Evolutionary conservation across 192 early-diverging fungal species (phyloP), one percentile per base, ranked within the genome.

Genomic region (Mortierella alpina): DNA sequence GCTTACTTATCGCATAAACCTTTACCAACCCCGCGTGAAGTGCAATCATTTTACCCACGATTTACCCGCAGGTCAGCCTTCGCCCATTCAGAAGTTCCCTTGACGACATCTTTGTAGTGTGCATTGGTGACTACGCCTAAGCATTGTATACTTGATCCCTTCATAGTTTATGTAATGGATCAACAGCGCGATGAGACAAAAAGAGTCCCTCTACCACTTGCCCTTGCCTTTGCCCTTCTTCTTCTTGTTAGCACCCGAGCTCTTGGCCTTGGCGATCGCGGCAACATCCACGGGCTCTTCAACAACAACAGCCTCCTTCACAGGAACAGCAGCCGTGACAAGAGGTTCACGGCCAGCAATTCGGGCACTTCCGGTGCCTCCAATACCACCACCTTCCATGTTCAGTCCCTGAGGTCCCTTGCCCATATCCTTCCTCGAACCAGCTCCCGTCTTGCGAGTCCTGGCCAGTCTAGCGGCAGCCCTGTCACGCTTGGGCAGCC

Each of bases 301-400:
- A 15, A 54, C 55, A 4, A 54, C 71, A 11, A 66, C 44, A 42
- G 54, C 55, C 48, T 76, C 69, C 51, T 66, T 44, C 6, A 39
- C 68, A 45, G 70, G 53, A 6, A 45, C 60, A 49, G 67, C 66
- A 20, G 44, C 70, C 31, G 74, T 46, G 8, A 53, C 51, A 39
- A 72, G 59, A 39, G 63, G 66, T 39, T 84, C 83, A 58, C 70
- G 56, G 49, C 89, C 88, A 45, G 76, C 85, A 82, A 92, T 92
- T 47, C 91, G 88, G 44, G 92, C 92, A 76, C 89, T 91, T 20
- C 92, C 92, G n/a, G 92, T 93, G 10, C 85, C 82, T 63, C 91
- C 91, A 53, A 91, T 88, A 13, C 92, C 92, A 47, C 92, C 92
- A 40, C 92, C 91, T 17, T 81, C 85, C 41, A 92, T 70, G 11